Evolutionary conservation across 2,329 filamentous ascomycete genomes (phyloP), one percentile per base, ranked within the genome.

Genomic region (Pseudogymnoascus sp.): DNA sequence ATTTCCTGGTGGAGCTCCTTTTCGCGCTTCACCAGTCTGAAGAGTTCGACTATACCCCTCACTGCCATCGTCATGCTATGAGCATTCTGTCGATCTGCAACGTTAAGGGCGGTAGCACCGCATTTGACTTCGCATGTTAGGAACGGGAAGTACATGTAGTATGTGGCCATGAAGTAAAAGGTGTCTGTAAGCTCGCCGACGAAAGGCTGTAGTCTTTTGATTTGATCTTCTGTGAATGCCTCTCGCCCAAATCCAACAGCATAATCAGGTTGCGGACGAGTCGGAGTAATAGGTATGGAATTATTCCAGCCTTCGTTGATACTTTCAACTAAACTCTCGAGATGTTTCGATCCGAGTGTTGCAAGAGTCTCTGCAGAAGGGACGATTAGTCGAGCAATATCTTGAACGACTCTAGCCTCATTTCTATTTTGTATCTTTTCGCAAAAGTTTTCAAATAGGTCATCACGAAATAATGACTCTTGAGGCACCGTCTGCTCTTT

Each of bases 141-240:
- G 66, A 82, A 83, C 2, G 78, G 78, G 66, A 83, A 81, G 71
- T 77, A 79, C 73, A 82, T 80, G 4, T 76, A 70, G 62, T 74
- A 77, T 10, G 77, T 82, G 8, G 68, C 76, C 72, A 79, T 77
- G 62, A 81, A 79, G 65, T 70, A 75, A 19, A 75, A 81, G 61
- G 68, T 68, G 63, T 77, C 72, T 13, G 71, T 70, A 8, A 71
- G 70, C 35, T 77, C 68, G 62, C 74, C 72, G 61, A 78, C 67
- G 53, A 76, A 76, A 6, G 75, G 74, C 6, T 69, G 64, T 7
- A 82, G 67, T 70, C 76, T 80, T 13, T 69, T 42, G 4, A 79
- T 73, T 68, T 81, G 77, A 8, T 76, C 71, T 0, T 75, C 62
- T 1, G 74, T 79, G 64, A 82, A 82, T 62, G 76, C 76, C 4